Base-by-base conservation (phyloP, 2,329 filamentous ascomycete species). In the Colletotrichum sp. region DNA sequence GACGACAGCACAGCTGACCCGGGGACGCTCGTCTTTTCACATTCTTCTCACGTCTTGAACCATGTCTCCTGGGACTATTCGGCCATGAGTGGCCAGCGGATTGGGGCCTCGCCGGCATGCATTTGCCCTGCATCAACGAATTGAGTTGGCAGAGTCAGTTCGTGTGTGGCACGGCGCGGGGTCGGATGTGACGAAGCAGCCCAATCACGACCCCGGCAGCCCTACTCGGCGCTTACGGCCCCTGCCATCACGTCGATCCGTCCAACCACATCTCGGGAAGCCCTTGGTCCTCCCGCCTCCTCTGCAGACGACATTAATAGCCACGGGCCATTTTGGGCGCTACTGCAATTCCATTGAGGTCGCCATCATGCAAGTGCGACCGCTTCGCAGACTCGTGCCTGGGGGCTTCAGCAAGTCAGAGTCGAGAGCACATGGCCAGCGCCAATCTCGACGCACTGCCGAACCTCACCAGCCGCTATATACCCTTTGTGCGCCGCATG, bases 381-480 rank as follows among this genome's bases (percentile, higher is more conserved):
- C 80, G 77, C 69, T 82, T 74, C 79, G 77, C 79, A 76, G 72
- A 67, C 72, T 80, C 76, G 77, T 84, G 79, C 82, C 82, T 83
- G 80, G 71, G 60, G 70, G 63, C 68, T 79, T 74, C 80, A 85
- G 84, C 86, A 85, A 88, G 86, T 87, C 80, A 86, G 84, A 84
- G 80, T 82, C 82, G 81, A 84, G 81, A 83, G 84, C 83, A 86
- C 83, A 84, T 79, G 71, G 72, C 79, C 83, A 84, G 85, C 83
- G 83, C 84, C 85, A 84, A 84, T 82, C 81, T 83, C 82, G 84
- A 86, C 81, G 84, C 86, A 87, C 81, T 83, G 81, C 81, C 82
- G 82, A 84, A 84, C 85, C 84, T 89, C 88, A 89, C 84, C 87
- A 89, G 85, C 87, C 88, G 88, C 89, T 90, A 90, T 90, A 90